Evolutionary conservation across 1,284 basidiomycete species (phyloP).

Genomic region (Cutaneotrichosporon curvatum): DNA sequence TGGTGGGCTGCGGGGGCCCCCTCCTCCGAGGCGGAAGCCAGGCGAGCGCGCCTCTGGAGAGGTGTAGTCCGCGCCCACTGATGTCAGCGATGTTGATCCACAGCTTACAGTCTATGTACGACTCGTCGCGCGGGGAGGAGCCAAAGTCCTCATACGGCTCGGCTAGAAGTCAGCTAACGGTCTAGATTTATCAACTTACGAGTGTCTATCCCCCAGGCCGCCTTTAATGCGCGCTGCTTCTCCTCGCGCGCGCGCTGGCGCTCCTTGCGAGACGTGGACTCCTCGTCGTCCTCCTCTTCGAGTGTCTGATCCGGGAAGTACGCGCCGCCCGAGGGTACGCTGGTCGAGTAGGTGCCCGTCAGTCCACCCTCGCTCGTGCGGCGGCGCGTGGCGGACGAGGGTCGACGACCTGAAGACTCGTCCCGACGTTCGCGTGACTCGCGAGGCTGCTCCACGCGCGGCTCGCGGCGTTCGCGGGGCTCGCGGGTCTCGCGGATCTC

Average conservation of each 20-base stretch:
- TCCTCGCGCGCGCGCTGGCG: constrained; percentile 39
- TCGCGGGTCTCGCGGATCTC: too few species aligned
- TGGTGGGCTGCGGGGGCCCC: constrained; percentile 7
- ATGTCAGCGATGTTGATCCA: neutral
- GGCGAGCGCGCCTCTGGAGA: constrained; percentile 26
- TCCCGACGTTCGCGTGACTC: too few species aligned
- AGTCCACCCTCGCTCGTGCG: constrained; percentile 33
- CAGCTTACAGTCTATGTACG: constrained; percentile 9
- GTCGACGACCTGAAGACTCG: constrained; percentile 3
- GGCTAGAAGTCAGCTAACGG: constrained; percentile 25
- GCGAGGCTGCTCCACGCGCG: too few species aligned
- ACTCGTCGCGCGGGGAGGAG: constrained; percentile 33
- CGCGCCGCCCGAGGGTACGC: constrained; percentile 39
- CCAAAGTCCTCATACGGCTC: constrained; percentile 47
- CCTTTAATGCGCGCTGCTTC: constrained; percentile 43
- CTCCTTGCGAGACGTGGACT: constrained; percentile 26
- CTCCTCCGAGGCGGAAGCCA: constrained; percentile 24
- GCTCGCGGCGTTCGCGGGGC: too few species aligned
- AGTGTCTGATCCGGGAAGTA: constrained; percentile 31
- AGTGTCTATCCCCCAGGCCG: constrained; percentile 45
- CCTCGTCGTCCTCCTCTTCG: constrained; percentile 24
- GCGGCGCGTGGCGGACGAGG: constrained; percentile 6
- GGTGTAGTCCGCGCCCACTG: constrained; percentile 21
- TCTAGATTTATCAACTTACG: constrained; percentile 30
- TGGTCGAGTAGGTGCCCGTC: constrained; percentile 43